Base-by-base conservation (phyloP, 106 monocot species). In the Acorus calamus region DNA sequence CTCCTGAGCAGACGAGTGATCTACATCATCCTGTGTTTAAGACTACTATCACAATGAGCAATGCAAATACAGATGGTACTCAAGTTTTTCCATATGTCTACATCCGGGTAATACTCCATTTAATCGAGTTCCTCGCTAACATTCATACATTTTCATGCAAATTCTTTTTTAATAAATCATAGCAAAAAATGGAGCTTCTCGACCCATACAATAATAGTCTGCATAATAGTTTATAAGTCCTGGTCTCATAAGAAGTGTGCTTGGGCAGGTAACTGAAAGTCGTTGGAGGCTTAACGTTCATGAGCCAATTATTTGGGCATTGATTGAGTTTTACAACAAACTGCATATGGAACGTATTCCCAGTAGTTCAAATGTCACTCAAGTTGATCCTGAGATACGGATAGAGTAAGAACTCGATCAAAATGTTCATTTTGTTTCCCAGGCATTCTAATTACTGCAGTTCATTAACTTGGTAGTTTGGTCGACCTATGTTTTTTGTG, bases 301-400 rank as follows among this genome's bases (percentile, higher is more conserved):
- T 75, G 98, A 98, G 65, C 98, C 98, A 50, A 83, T 98, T 42
- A 88, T 98, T 67, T 98, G 98, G 98, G 85, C 84, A 60, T 74
- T 98, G 69, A 68, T 92, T 41, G 85, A 85, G 65, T 81, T 88
- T 54, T 98, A 98, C 53, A 70, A 66, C n/a, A 88, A 81, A 81
- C 84, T 92, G 43, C 78, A 74, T 54, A 54, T 88, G 45, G 80
- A 79, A 73, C 83, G 74, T 63, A 61, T 74, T 60, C 66, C 83
- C 42, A 85, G 72, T 67, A 68, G 60, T 68, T 88, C 88, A 47
- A 70, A 69, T 68, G 74, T 83, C 59, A 75, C 86, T 57, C 66
- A 81, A 75, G 88, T 83, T 70, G 98, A 98, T 82, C 98, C 98
- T 69, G 92, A 98, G 73, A 88, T 98, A 62, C 76, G 83, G 46